Evolutionary conservation across 2,329 filamentous ascomycete genomes (phyloP).

Genomic region (Thelonectria olida): DNA sequence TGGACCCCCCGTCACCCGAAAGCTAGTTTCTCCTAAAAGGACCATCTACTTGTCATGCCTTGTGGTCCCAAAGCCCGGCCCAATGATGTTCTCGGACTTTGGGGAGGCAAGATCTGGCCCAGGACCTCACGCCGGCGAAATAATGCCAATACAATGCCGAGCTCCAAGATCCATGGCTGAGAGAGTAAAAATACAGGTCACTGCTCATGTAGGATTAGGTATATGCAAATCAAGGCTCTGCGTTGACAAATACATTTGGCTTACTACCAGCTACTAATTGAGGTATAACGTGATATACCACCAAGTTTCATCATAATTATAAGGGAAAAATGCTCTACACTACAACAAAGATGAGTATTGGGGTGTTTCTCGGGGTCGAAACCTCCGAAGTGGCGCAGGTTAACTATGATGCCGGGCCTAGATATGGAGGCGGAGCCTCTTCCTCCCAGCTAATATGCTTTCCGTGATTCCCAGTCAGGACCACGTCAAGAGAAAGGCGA

Average conservation of each 20-base stretch:
- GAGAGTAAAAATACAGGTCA: too few species aligned
- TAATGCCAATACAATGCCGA: conserved; percentile 40
- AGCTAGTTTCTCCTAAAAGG: conserved; percentile 20
- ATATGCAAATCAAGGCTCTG: too few species aligned
- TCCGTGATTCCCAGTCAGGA: not conserved
- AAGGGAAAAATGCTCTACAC: too few species aligned
- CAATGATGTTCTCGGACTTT: conserved; percentile 42
- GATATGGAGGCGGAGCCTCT: not conserved
- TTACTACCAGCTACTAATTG: too few species aligned
- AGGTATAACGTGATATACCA: too few species aligned
- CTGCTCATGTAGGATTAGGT: too few species aligned
- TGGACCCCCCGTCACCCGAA: conserved; percentile 34
- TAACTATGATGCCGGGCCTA: not conserved
- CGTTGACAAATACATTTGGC: too few species aligned
- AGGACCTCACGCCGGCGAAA: conserved; percentile 40
- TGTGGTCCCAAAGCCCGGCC: conserved; percentile 35
- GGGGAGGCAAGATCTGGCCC: conserved; percentile 37
- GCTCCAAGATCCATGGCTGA: conserved; percentile 25
- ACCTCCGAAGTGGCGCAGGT: not conserved
- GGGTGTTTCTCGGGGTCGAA: too few species aligned
- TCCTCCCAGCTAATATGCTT: not conserved
- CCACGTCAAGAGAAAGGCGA: not conserved
- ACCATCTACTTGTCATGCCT: conserved; percentile 41
- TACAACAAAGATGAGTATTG: too few species aligned
- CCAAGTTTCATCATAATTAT: too few species aligned